Base-by-base conservation (phyloP, 1,139 yeast species). In the Yamadazyma friedrichii region DNA sequence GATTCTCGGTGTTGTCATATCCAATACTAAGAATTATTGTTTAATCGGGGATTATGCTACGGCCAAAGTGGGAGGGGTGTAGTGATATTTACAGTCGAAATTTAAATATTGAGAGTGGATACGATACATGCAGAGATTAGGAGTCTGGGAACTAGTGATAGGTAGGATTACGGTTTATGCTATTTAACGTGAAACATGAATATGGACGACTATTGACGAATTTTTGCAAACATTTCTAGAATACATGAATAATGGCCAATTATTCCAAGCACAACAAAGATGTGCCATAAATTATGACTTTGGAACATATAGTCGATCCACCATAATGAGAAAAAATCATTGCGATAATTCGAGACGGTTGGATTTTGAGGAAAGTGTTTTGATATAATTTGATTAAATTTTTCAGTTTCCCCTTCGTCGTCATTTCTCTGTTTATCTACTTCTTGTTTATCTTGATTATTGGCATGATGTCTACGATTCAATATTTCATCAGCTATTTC, bases 251-350 rank as follows among this genome's bases (percentile, higher is more conserved):
- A 93, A 62, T 91, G 97, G 30, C 94, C 95, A 44, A 87, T 65
- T 17, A 89, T 80, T 2, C 98, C 98, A 30, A 86, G 74, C 30
- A 93, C 78, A 33, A 93, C 98, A 58, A 87, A 88, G 13, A 88
- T 61, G 63, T 93, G 98, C 98, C 98, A 93, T 28, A 93, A 67
- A 55, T 88, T 89, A 62, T 93, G 98, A 38, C 96, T 88, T 29
- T 81, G 76, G 45, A 82, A 71, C 24, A 75, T 62, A 59, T 84
- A 85, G 54, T 85, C 94, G 9, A 83, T 84, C 93, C 96, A 89
- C 94, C 84, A 93, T 55, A 82, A 72, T 25, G 87, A 84, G 53
- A 70, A 65, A 61, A 82, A 82, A 50, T 65, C 80, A 28, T 61
- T 58, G 33, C 62, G 61, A 48, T 70, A 65, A 6, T 72, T 70